Evolutionary conservation across 2,329 filamentous ascomycete genomes (phyloP).

Genomic region (Ophiosphaerella herpotricha): DNA sequence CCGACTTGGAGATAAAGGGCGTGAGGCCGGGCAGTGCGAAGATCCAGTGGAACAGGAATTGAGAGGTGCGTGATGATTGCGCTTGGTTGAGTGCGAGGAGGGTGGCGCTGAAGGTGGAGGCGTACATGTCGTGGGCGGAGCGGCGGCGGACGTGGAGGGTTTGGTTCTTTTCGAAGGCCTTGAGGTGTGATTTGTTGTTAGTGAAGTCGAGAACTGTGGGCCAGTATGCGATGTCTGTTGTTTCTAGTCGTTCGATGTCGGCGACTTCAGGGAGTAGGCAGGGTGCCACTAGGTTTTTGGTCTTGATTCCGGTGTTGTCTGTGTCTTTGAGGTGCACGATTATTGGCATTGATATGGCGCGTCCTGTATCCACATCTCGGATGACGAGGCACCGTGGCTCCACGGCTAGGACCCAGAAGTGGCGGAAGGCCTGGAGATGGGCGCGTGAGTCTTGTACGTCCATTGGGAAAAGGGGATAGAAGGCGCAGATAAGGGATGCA

Average conservation of each 20-base stretch:
- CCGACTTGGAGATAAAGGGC: slow-evolving; percentile 57
- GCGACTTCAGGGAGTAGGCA: slow-evolving; percentile 68
- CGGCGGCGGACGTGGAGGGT: slow-evolving; percentile 75
- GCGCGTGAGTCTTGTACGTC: slow-evolving; percentile 91
- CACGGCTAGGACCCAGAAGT: slow-evolving; percentile 94
- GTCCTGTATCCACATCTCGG: slow-evolving; percentile 82
- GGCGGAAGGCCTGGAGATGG: slow-evolving; percentile 92
- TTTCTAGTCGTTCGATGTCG: slow-evolving; percentile 65
- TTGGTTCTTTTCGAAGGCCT: slow-evolving; percentile 70
- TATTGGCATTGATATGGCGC: slow-evolving; percentile 76
- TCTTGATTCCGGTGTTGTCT: slow-evolving; percentile 13
- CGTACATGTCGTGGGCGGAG: slow-evolving; percentile 59
- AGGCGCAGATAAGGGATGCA: slow-evolving; percentile 82
- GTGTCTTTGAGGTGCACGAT: slow-evolving; percentile 63
- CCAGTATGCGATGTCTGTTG: slow-evolving; percentile 74
- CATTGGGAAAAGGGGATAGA: slow-evolving; percentile 91
- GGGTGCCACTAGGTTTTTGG: slow-evolving; percentile 53
- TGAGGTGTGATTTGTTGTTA: slow-evolving; percentile 63
- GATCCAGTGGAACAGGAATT: slow-evolving; percentile 71
- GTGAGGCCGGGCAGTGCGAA: slow-evolving; percentile 65
- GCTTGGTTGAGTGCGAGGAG: slow-evolving; percentile 72
- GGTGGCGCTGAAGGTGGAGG: slow-evolving; percentile 72
- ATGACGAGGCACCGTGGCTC: slow-evolving; percentile 88
- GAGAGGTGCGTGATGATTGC: slow-evolving; percentile 43
- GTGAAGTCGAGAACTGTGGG: slow-evolving; percentile 77